These are phyloP conservation scores for Gossypium gossypioides DNA, from an alignment of 441 rosid species.

Conservation along the genomic window DNA sequence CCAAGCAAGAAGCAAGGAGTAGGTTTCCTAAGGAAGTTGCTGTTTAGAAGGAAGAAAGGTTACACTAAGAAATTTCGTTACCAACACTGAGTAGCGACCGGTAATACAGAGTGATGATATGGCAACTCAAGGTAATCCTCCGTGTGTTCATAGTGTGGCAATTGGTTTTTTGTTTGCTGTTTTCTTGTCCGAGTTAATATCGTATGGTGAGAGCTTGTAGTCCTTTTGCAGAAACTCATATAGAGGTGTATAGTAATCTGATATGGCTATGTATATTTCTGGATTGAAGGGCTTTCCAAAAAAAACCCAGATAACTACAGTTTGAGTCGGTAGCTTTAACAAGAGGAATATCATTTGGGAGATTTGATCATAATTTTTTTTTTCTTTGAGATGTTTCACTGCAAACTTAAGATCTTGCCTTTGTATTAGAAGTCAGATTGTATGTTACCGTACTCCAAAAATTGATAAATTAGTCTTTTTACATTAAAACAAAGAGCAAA, in stretches of 20 bases:
- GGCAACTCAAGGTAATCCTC: not conserved
- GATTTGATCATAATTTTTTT: not conserved
- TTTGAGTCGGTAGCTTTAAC: not conserved
- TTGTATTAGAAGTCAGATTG: not conserved
- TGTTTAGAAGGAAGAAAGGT: slow-evolving; percentile 65
- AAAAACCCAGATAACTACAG: not conserved
- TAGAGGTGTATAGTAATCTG: too few relatives aligned
- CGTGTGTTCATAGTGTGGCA: not conserved
- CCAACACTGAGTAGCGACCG: slow-evolving; percentile 19
- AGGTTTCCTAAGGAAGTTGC: slow-evolving; percentile 48
- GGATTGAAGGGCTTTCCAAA: not conserved
- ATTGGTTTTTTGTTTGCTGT: not conserved
- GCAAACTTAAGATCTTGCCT: not conserved
- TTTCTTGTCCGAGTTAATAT: not conserved
- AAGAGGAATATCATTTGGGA: not conserved
- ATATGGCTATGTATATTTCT: not conserved
- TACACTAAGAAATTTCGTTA: slow-evolving; percentile 36
- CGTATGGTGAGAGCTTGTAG: slow-evolving; percentile 3
- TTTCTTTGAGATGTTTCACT: not conserved
- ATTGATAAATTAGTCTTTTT: too few relatives aligned
- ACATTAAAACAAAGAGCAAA: not conserved
- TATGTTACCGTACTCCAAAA: too few relatives aligned
- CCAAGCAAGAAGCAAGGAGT: slow-evolving; percentile 50
- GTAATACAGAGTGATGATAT: not conserved
- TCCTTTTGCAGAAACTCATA: slow-evolving; percentile 1